A percentile compares a stretch with the other conserved stretches of the same genome.
phyloP scores from a whole-genome alignment of 1,284 basidiomycete species.

The Cyathus olla region DNA sequence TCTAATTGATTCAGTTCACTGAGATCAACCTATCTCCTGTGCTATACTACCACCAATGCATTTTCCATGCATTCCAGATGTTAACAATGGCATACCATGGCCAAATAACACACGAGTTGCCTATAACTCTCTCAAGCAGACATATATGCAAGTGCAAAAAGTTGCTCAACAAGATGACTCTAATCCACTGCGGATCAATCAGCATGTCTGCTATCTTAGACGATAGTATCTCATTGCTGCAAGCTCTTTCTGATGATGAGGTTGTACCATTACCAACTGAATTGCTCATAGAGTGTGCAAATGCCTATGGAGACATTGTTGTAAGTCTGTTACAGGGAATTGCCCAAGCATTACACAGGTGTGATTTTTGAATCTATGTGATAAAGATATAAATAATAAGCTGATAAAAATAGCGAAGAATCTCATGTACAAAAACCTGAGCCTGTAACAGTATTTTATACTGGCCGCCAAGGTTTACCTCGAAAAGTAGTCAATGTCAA shows the following conservation, averaged over 20 bases:
- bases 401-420: background rate
- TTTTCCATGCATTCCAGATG: background rate
- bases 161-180: background rate
- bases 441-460: background rate
- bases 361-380: background rate
- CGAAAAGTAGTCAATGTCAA: background rate
- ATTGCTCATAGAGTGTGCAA: background rate
- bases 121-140: background rate
- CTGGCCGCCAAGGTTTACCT: background rate
- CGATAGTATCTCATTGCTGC: background rate
- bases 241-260: background rate
- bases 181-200: background rate
- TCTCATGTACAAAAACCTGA: background rate
- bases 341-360: background rate
- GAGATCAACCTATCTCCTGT: background rate
- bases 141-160: background rate
- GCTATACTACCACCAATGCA: background rate
- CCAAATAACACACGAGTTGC: background rate
- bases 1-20: background rate
- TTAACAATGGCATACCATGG: background rate
- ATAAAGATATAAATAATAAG: background rate
- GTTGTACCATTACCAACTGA: background rate
- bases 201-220: background rate
- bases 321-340: background rate
- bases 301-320: background rate